These are phyloP conservation scores for Venustampulla echinocandica DNA, from an alignment of 495 filamentous ascomycete genomes.

Conservation along the genomic window DNA sequence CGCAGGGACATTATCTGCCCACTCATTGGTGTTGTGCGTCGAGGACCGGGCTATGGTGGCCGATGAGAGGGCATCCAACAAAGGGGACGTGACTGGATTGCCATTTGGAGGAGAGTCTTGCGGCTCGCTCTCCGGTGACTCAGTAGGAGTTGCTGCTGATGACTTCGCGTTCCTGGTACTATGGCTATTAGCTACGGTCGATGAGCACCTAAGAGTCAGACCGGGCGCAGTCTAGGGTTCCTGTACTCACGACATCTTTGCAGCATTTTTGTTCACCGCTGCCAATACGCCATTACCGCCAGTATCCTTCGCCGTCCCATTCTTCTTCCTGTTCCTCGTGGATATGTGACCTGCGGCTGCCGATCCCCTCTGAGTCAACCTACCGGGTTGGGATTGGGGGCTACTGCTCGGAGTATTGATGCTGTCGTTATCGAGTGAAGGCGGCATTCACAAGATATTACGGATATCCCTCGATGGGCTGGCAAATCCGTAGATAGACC, in stretches of 20 bases:
- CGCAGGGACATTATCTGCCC: conserved; percentile 36
- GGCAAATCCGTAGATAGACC: background rate
- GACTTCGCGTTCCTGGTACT: conserved; percentile 11
- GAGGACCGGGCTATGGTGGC: conserved; percentile 11
- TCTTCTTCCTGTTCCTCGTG: conserved; percentile 20
- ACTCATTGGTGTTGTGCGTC: conserved; percentile 39
- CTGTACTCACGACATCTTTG: conserved; percentile 22
- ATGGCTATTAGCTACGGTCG: background rate
- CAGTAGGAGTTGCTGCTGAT: conserved; percentile 4
- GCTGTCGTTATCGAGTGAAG: conserved; percentile 23
- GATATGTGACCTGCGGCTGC: conserved; percentile 21
- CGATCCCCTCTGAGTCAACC: conserved; percentile 27
- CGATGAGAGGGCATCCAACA: conserved; percentile 23
- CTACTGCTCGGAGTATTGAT: conserved; percentile 7
- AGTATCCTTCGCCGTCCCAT: conserved; percentile 23
- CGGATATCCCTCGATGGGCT: background rate
- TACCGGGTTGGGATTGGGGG: conserved; percentile 8
- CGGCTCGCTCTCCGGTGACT: conserved; percentile 21
- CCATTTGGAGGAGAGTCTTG: conserved; percentile 10
- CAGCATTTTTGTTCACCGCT: conserved; percentile 21
- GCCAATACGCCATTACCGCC: conserved; percentile 16
- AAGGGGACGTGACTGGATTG: conserved; percentile 17
- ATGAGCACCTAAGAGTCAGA: background rate
- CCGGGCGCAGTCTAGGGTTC: too few species aligned
- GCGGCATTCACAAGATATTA: conserved; percentile 23